phyloP scores from a whole-genome alignment of 805 yeast species.

The Pichia scutulata region DNA sequence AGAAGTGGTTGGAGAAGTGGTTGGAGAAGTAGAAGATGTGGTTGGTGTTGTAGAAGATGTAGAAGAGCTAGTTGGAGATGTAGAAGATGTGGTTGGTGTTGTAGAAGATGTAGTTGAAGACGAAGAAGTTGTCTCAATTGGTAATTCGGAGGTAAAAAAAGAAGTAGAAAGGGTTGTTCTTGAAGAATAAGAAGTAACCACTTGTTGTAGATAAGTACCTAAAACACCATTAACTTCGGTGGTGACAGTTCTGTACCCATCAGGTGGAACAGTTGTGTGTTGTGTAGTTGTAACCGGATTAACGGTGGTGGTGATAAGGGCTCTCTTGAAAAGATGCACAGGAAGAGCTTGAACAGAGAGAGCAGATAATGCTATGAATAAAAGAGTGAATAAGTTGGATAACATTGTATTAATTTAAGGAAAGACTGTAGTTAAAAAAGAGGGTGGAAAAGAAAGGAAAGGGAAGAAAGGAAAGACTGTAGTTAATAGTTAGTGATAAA shows the following conservation, averaged over 20 bases:
- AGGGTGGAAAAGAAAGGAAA: neutral
- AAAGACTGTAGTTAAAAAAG: neutral
- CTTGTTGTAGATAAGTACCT: slow-evolving; percentile 17
- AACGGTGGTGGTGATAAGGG: slow-evolving; percentile 13
- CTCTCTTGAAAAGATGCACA: neutral
- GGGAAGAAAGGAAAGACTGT: neutral
- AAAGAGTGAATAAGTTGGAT: neutral
- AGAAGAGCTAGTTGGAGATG: slow-evolving; percentile 3
- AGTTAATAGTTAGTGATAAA: neutral
- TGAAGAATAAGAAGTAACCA: slow-evolving; percentile 22
- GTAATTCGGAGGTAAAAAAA: slow-evolving; percentile 12
- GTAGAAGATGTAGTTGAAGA: neutral
- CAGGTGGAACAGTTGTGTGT: slow-evolving; percentile 12
- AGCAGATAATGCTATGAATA: neutral
- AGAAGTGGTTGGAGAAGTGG: too few species aligned
- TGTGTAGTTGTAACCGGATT: slow-evolving; percentile 2
- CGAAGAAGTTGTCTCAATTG: slow-evolving; percentile 7
- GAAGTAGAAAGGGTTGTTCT: slow-evolving; percentile 4
- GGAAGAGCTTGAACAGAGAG: neutral
- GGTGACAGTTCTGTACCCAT: slow-evolving; percentile 16
- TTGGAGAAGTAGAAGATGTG: slow-evolving; percentile 1
- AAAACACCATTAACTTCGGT: slow-evolving; percentile 14
- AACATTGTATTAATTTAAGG: neutral
- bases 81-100: slow-evolving; percentile 1
- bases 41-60: slow-evolving; percentile 10